Evolutionary conservation across 345 rosid species (phyloP), one percentile per base, ranked within the genome.

Genomic region (Citrus mangshanensis): DNA sequence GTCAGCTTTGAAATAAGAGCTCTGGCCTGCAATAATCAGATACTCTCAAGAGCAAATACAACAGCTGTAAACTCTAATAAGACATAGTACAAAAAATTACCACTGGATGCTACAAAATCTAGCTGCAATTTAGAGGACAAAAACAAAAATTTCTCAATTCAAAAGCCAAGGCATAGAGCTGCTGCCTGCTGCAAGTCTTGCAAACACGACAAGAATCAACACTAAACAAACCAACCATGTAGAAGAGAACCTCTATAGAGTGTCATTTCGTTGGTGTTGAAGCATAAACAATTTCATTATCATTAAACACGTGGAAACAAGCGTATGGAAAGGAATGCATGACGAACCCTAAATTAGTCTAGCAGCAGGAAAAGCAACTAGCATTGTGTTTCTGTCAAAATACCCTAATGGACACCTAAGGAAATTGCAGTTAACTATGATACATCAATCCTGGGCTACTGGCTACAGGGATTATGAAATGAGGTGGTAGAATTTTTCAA

Each of bases 1-100:
- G 87, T 89, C 85, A 92, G 84, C 89, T 89, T 89, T 46, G 88
- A 78, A 56, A 90, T 79, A 54, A 90, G 86, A 72, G 87, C 75
- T 80, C 70, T 89, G 14, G 85, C 89, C 96, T 90, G 89, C 84
- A 84, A 77, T 63, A n/a, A 67, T 65, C 55, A 76, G 70, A 77
- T 9, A 35, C 67, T 68, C 64, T 51, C 24, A 72, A 28, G 35
- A 25, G 55, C 67, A 78, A 75, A 54, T 74, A 73, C 2, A 74
- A 60, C 24, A 54, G 72, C 42, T 5, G 68, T 67, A 34, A 58
- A 56, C 66, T 58, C 66, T 73, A 58, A 4, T 9, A 58, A 18
- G 7, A 60, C n/a, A 40, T 61, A 3, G 18, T 46, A 35, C 46
- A 60, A 40, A 4, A 7, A 10, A 40, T 30, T 21, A 68, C 6